phyloP scores from a whole-genome alignment of 495 filamentous ascomycete species.

The Hypoxylon lienhwacheense region DNA sequence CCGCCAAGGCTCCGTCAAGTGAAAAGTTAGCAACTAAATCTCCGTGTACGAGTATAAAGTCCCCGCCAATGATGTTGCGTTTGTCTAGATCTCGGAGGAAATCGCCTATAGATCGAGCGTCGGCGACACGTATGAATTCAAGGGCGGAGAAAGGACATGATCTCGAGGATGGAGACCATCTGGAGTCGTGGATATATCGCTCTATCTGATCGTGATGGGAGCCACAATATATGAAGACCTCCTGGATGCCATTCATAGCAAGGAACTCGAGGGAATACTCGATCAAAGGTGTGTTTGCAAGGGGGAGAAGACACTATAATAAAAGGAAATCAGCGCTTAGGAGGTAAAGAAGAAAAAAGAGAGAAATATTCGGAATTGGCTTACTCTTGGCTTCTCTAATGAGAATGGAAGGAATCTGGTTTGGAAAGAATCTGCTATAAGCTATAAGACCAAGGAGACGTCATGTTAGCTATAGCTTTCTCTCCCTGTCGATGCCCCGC shows the following conservation, averaged over 20 bases:
- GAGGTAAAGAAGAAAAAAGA: conserved; percentile 5
- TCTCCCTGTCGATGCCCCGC: conserved; percentile 9
- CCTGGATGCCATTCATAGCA: conserved; percentile 86
- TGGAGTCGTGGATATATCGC: conserved; percentile 66
- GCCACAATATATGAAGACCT: conserved; percentile 89
- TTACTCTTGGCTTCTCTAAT: conserved; percentile 82
- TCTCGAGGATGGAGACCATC: conserved; percentile 48
- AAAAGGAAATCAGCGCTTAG: conserved; percentile 13
- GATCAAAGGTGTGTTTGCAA: conserved; percentile 92
- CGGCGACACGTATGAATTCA: conserved; percentile 82
- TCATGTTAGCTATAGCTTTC: conserved; percentile 22
- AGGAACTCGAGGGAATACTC: conserved; percentile 98
- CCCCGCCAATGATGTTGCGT: conserved; percentile 79
- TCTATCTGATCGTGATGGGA: conserved; percentile 90
- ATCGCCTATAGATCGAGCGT: conserved; percentile 83
- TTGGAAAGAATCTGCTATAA: conserved; percentile 92
- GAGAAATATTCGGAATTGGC: conserved; percentile 25
- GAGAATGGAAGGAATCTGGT: conserved; percentile 89
- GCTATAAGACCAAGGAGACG: conserved; percentile 45
- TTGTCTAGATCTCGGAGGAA: conserved; percentile 93
- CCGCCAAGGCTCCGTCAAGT: conserved; percentile 74
- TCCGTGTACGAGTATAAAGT: conserved; percentile 91
- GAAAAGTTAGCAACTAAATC: conserved; percentile 91
- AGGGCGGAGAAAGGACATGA: conserved; percentile 84
- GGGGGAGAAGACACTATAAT: conserved; percentile 81